Evolutionary conservation across 2,329 filamentous ascomycete species (phyloP).

Genomic region (Neoascochyta sp.): DNA sequence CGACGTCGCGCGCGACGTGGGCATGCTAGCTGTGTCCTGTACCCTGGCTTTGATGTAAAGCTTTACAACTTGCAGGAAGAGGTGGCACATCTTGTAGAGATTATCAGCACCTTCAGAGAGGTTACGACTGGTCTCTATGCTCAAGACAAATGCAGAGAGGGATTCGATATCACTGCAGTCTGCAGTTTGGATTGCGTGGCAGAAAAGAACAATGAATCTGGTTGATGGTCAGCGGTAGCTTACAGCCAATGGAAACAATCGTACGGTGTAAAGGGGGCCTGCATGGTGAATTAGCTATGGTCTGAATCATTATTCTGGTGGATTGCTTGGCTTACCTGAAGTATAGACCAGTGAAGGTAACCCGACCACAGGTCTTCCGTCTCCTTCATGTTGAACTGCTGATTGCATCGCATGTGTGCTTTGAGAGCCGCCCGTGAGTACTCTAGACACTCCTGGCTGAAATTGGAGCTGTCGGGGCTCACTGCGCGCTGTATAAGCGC

Average conservation of each 20-base stretch:
- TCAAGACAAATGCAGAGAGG: conserved; percentile 55
- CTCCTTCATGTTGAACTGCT: conserved; percentile 30
- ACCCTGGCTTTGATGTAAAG: conserved; percentile 60
- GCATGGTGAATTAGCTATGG: conserved; percentile 17
- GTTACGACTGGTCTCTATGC: conserved; percentile 50
- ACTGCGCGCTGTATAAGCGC: conserved; percentile 33
- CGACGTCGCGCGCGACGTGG: conserved; percentile 3
- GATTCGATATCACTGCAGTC: conserved; percentile 51
- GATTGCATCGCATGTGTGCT: conserved; percentile 27
- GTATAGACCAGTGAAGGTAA: conserved; percentile 35
- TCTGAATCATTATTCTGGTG: no score
- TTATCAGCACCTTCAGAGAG: conserved; percentile 59
- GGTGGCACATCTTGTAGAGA: conserved; percentile 59
- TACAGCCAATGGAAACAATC: neutral
- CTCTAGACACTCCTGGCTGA: conserved; percentile 30
- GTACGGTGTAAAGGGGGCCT: conserved; percentile 48
- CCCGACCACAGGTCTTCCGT: conserved; percentile 35
- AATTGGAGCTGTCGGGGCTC: conserved; percentile 29
- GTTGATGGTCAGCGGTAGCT: neutral
- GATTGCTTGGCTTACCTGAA: conserved; percentile 12
- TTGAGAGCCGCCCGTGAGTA: conserved; percentile 31
- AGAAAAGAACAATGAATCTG: conserved; percentile 48
- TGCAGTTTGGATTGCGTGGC: conserved; percentile 52
- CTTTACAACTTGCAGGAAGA: conserved; percentile 59
- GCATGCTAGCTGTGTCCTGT: conserved; percentile 33